Conservation (phyloP, 345 rosid species). For the Populus davidiana region DNA sequence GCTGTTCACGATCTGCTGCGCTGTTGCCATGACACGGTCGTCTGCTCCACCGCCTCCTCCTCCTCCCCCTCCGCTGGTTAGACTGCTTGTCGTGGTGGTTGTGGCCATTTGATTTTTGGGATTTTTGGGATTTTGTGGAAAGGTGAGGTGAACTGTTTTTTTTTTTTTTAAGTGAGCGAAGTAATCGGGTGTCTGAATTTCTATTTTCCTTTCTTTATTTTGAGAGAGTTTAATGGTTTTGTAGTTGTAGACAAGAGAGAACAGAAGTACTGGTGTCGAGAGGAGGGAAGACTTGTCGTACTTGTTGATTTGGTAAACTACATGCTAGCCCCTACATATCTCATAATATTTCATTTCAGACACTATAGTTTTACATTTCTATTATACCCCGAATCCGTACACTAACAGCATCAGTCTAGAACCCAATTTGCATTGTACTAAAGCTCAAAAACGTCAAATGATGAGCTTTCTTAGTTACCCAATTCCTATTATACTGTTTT, state of each 20-base stretch:
- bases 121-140: slow-evolving; percentile 1
- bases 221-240: not conserved
- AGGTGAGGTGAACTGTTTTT: not conserved
- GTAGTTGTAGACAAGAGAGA: not conserved
- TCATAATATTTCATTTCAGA: not conserved
- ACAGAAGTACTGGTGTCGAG: not conserved
- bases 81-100: slow-evolving; percentile 22
- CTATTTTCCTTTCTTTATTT: not conserved
- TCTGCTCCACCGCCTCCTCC: slow-evolving; percentile 45
- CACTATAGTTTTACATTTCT: no score
- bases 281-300: not conserved
- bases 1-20: slow-evolving; percentile 93
- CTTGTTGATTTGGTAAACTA: not conserved
- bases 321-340: not conserved
- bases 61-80: slow-evolving; percentile 1
- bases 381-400: not conserved
- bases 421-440: no score
- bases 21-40: slow-evolving; percentile 96
- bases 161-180: not conserved
- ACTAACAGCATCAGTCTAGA: not conserved
- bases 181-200: not conserved
- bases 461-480: no score
- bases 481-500: no score
- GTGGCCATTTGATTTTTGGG: slow-evolving; percentile 13
- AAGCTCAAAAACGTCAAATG: no score